Conservation (phyloP, 495 filamentous ascomycete species). For the Talaromyces ruber region DNA sequence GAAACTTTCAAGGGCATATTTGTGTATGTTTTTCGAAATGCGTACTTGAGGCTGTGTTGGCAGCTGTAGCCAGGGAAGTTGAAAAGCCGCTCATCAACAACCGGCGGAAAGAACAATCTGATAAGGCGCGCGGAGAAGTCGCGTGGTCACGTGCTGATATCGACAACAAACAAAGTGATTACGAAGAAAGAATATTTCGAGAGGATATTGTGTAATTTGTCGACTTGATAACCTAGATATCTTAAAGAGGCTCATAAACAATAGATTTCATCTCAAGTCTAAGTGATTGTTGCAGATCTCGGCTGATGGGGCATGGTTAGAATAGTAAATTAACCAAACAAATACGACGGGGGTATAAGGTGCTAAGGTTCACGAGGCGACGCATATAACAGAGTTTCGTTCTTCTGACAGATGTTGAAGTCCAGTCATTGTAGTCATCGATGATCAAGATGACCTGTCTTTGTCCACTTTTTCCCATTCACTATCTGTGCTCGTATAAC, state of each 20-base stretch:
- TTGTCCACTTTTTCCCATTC: slow-evolving; percentile 50
- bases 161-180: neutral
- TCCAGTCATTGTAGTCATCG: neutral
- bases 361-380: neutral
- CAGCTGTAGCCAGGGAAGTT: neutral
- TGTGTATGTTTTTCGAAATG: neutral
- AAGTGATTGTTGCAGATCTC: neutral
- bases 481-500: slow-evolving; percentile 45
- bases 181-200: neutral
- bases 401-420: neutral
- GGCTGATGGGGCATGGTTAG: neutral
- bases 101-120: neutral
- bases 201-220: neutral
- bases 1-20: neutral
- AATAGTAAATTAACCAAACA: neutral
- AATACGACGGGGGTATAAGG: neutral
- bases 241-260: neutral
- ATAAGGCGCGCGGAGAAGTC: neutral
- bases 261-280: neutral
- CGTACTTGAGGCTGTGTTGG: neutral
- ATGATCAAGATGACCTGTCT: slow-evolving; percentile 15
- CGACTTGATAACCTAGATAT: neutral
- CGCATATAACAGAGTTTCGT: neutral
- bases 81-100: neutral
- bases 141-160: slow-evolving; percentile 7